These are phyloP conservation scores for Apiotrichum porosum DNA, from an alignment of 1,284 basidiomycete species.

Conservation along the genomic window DNA sequence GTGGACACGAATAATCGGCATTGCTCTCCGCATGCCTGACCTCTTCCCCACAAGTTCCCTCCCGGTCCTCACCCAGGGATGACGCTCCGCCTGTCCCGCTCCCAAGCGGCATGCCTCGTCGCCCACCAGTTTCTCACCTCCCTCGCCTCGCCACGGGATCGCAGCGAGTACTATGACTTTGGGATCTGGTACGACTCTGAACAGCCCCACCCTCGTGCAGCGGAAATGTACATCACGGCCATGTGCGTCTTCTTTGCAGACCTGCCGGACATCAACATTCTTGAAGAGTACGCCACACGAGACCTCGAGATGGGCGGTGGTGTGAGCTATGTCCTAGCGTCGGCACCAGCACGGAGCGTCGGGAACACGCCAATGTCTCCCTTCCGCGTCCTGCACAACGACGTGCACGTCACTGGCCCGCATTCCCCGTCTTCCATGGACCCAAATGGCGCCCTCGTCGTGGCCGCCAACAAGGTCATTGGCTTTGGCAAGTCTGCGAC, in stretches of 20 bases:
- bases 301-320: too few relatives aligned
- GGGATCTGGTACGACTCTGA: background rate
- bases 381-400: background rate
- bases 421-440: background rate
- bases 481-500: constrained; percentile 2
- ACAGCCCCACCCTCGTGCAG: background rate
- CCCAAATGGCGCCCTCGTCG: background rate
- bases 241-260: background rate
- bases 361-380: background rate
- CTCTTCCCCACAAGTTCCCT: background rate
- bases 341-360: background rate
- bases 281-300: background rate
- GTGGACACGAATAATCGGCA: background rate
- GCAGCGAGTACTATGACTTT: background rate
- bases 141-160: background rate
- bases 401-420: background rate
- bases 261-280: background rate
- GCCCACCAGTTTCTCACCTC: background rate
- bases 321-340: background rate
- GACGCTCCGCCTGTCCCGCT: background rate
- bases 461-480: constrained; percentile 3
- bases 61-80: background rate
- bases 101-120: background rate
- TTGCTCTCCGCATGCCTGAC: background rate
- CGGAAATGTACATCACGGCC: background rate